Evolutionary conservation across 129 eudicot species (phyloP).

Genomic region (Chrysanthemum seticuspe): DNA sequence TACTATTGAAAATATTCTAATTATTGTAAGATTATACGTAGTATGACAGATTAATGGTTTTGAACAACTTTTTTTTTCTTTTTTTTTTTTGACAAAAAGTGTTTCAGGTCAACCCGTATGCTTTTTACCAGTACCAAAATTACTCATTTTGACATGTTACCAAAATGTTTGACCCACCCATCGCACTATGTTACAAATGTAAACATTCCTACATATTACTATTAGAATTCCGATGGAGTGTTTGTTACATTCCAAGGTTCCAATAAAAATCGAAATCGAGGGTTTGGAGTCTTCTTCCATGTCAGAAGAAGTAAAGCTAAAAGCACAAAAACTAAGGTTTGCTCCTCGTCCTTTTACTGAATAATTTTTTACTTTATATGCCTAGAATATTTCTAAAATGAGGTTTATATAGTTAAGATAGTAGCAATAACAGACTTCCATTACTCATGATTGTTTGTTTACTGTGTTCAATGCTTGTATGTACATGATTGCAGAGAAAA

Average conservation of each 20-base stretch:
- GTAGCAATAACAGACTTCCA: not conserved
- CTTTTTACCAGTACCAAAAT: too few relatives aligned
- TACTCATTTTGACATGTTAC: too few relatives aligned
- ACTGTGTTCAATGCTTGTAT: not conserved
- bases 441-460: slow-evolving; percentile 14
- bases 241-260: slow-evolving; percentile 42
- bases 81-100: too few relatives aligned
- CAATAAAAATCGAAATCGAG: slow-evolving; percentile 46
- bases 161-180: too few relatives aligned
- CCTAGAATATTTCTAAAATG: slow-evolving; percentile 3
- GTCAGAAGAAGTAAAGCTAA: slow-evolving; percentile 63
- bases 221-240: not conserved
- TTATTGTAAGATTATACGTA: not conserved
- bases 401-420: not conserved
- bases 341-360: slow-evolving; percentile 8
- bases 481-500: slow-evolving; percentile 41
- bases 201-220: too few relatives aligned
- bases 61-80: slow-evolving; percentile 4
- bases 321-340: slow-evolving; percentile 74
- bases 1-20: too few relatives aligned
- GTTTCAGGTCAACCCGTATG: too few relatives aligned
- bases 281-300: slow-evolving; percentile 35
- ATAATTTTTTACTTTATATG: not conserved
- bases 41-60: not conserved
- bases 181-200: too few relatives aligned